Base-by-base conservation (phyloP, 2,329 filamentous ascomycete species). In the Rhynchosporium agropyri region DNA sequence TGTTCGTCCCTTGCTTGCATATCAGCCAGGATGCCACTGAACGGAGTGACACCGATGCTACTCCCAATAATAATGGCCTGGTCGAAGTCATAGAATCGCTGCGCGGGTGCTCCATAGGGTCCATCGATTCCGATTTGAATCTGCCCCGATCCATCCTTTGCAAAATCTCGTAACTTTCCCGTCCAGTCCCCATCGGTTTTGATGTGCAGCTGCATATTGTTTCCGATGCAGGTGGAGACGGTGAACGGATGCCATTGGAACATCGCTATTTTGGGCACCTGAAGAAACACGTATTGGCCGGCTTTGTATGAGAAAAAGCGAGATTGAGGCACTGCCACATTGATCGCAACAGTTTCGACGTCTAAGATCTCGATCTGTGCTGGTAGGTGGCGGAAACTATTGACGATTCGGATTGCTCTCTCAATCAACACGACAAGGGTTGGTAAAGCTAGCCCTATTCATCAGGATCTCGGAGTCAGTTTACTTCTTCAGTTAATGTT, bases 231-330 rank as follows among this genome's bases (percentile, higher is more conserved):
- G 2, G 80, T 79, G 0, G 83, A 85, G 0, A 86, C 80, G 0
- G 83, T 85, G 66, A 86, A 86, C 0, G 83, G 83, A 61, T 86
- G 83, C 83, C 83, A 86, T 67, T 85, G 82, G 62, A 82, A 85
- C 56, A 77, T 74, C 43, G 81, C 83, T 28, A 85, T 71, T 36
- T 75, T 65, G 0, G 83, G 83, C 0, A 85, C 80, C 66, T 85
- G 83, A 0, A 85, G 74, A 51, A 86, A 80, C 13, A 86, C 77
- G 62, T 85, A 67, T 48, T 67, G 65, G 0, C 65, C 65, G 4
- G 65, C 65, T 20, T 62, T 61, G 26, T 65, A 67, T 10, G 49
- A 43, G 63, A 60, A 67, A 20, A 55, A 61, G 59, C 79, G 78
- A 69, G 84, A 85, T 45, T 76, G 77, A 0, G 81, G 83, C 6